A percentile compares a stretch with the other conserved stretches of the same genome.
Conservation (phyloP, 176 grass and related monocot genomes). For the Saccharum spontaneum region DNA sequence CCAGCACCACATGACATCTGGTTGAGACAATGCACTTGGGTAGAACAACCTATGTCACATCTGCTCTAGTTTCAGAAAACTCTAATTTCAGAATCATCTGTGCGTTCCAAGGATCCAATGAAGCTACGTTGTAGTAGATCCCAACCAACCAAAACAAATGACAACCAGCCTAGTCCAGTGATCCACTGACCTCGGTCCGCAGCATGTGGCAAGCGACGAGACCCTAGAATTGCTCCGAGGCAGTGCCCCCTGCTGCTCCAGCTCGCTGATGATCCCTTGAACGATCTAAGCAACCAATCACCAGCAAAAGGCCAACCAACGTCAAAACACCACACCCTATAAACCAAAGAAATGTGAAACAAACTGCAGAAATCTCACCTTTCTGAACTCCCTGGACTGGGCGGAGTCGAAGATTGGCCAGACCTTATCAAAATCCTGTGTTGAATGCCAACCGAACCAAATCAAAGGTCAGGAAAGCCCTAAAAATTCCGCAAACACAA, state of each 20-base stretch:
- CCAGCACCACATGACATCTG: not conserved
- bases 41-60: slow-evolving; percentile 12
- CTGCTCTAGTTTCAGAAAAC: slow-evolving; percentile 17
- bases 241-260: slow-evolving; percentile 89
- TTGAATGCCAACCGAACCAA: slow-evolving; percentile 9
- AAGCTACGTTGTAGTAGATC: slow-evolving; percentile 27
- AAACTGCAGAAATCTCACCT: slow-evolving; percentile 54
- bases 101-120: not conserved
- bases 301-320: not conserved
- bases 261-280: slow-evolving; percentile 99
- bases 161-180: slow-evolving; percentile 17
- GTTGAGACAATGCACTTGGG: not conserved
- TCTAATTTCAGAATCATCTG: not conserved
- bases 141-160: slow-evolving; percentile 1
- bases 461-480: not conserved
- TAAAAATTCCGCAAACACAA: not conserved
- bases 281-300: slow-evolving; percentile 68
- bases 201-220: slow-evolving; percentile 95
- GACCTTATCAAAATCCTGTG: slow-evolving; percentile 95
- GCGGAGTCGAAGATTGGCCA: slow-evolving; percentile 98
- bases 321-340: slow-evolving; percentile 7
- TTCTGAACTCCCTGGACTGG: slow-evolving; percentile 93
- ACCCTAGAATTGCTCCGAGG: slow-evolving; percentile 99
- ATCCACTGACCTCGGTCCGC: slow-evolving; percentile 76
- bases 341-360: not conserved